Conservation (phyloP, 2,329 filamentous ascomycete genomes). For the Aspergillus sp. region DNA sequence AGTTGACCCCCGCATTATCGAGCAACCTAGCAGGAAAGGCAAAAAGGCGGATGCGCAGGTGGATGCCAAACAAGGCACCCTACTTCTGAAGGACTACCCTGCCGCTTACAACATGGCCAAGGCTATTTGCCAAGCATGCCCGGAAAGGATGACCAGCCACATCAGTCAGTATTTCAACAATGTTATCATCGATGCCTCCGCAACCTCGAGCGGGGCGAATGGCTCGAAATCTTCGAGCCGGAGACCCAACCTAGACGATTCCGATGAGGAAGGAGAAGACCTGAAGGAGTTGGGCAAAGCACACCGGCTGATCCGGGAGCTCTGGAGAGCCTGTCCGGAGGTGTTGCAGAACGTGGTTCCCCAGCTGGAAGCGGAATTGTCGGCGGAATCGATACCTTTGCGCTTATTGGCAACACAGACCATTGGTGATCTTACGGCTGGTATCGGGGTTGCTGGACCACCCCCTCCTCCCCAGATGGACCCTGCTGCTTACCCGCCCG, state of each 20-base stretch:
- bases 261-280: conserved; percentile 72
- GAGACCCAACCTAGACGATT: conserved; percentile 53
- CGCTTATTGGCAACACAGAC: conserved; percentile 88
- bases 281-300: conserved; percentile 84
- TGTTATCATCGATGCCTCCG: conserved; percentile 84
- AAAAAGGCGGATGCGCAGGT: conserved; percentile 48
- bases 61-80: conserved; percentile 74
- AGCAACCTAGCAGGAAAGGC: conserved; percentile 53
- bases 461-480: conserved; percentile 69
- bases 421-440: conserved; percentile 88
- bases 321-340: conserved; percentile 86
- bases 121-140: conserved; percentile 80
- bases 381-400: conserved; percentile 81
- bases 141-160: conserved; percentile 91
- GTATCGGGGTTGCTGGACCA: conserved; percentile 85
- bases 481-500: conserved; percentile 75
- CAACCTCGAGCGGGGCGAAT: conserved; percentile 51
- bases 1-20: conserved; percentile 63
- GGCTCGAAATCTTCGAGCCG: conserved; percentile 42
- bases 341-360: conserved; percentile 91
- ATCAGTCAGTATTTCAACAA: conserved; percentile 97
- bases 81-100: conserved; percentile 82
- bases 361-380: conserved; percentile 86
- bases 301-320: conserved; percentile 79
- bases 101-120: conserved; percentile 96